Conservation (phyloP, 306 rosid species). For the Quercus agrifolia region DNA sequence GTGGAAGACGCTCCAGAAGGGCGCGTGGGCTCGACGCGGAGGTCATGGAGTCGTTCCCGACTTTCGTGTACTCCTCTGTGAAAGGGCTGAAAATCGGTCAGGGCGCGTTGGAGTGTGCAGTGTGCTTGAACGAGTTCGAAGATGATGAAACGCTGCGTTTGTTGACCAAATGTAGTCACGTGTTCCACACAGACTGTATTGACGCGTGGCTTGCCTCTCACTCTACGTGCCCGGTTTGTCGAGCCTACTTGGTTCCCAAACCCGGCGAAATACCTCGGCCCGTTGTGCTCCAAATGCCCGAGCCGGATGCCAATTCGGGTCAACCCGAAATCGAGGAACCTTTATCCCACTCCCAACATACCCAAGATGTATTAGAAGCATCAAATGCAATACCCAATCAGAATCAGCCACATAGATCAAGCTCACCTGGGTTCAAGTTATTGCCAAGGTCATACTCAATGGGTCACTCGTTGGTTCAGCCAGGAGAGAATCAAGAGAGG, state of each 20-base stretch:
- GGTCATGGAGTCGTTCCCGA: conserved; percentile 64
- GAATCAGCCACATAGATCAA: conserved; percentile 36
- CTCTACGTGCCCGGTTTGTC: conserved; percentile 89
- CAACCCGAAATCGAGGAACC: conserved; percentile 1
- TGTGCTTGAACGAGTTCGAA: conserved; percentile 76
- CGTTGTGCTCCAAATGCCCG: background rate
- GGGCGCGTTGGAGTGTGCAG: conserved; percentile 82
- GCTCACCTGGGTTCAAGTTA: conserved; percentile 46
- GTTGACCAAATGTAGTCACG: conserved; percentile 81
- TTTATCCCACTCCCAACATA: background rate
- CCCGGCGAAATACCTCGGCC: conserved; percentile 37
- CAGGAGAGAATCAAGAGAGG: conserved; percentile 48
- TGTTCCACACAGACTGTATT: conserved; percentile 71
- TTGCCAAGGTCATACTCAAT: conserved; percentile 59
- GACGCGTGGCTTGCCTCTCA: conserved; percentile 75
- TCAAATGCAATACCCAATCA: conserved; percentile 16
- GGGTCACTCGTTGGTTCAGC: conserved; percentile 50
- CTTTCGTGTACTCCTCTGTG: conserved; percentile 72
- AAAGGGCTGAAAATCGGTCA: conserved; percentile 61
- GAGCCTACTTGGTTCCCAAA: conserved; percentile 51
- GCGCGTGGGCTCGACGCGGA: conserved; percentile 55
- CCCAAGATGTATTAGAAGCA: conserved; percentile 12
- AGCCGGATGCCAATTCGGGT: background rate
- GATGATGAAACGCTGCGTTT: conserved; percentile 86
- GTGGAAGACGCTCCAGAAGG: conserved; percentile 19